phyloP scores from a whole-genome alignment of 768 basidiomycete genomes.

The Collybia sp. region DNA sequence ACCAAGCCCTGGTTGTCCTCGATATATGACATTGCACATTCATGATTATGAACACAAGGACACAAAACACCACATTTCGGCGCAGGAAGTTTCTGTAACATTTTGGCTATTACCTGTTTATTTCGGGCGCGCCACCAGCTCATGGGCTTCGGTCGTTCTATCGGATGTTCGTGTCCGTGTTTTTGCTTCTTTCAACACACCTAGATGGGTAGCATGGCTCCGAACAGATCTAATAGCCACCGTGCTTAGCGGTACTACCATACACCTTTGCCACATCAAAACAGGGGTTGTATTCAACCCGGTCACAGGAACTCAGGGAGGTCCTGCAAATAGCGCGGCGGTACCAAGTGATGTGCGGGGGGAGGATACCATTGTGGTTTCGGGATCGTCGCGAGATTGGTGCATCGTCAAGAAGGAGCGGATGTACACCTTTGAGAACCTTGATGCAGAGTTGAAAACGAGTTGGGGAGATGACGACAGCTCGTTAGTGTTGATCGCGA shows the following conservation, averaged over 20 bases:
- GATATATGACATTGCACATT: slow-evolving; percentile 24
- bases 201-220: slow-evolving; percentile 29
- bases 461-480: slow-evolving; percentile 32
- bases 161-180: slow-evolving; percentile 32
- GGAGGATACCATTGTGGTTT: slow-evolving; percentile 27
- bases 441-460: slow-evolving; percentile 33
- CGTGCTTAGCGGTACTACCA: slow-evolving; percentile 32
- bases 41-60: slow-evolving; percentile 26
- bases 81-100: slow-evolving; percentile 13
- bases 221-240: slow-evolving; percentile 33
- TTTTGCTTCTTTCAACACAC: slow-evolving; percentile 25
- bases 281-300: slow-evolving; percentile 25
- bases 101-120: slow-evolving; percentile 35
- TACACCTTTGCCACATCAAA: slow-evolving; percentile 32
- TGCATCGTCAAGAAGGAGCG: slow-evolving; percentile 29
- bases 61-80: slow-evolving; percentile 13
- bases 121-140: slow-evolving; percentile 29
- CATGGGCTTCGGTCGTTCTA: slow-evolving; percentile 27
- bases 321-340: slow-evolving; percentile 7
- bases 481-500: slow-evolving; percentile 32
- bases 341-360: slow-evolving; percentile 6
- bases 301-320: slow-evolving; percentile 5
- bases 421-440: slow-evolving; percentile 32
- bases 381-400: slow-evolving; percentile 24
- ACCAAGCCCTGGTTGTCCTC: slow-evolving; percentile 21